Percentiles rank a stretch among this genome's conserved stretches.
Conservation (phyloP, 352 stramenopile genomes). For the Globisporangium polare region DNA sequence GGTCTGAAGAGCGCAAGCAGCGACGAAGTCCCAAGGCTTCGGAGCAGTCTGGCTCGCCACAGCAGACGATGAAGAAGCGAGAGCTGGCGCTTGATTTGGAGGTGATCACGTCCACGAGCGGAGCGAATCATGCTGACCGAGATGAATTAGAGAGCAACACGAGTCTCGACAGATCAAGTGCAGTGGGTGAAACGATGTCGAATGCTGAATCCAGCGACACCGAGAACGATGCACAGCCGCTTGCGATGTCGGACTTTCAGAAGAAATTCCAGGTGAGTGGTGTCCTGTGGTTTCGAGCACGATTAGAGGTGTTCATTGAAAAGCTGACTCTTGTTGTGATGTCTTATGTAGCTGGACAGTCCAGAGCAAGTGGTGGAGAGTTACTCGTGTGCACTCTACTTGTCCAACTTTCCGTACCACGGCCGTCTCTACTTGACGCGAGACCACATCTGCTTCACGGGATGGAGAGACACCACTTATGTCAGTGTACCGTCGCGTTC, state of each 20-base stretch:
- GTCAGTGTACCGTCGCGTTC: constrained; percentile 29
- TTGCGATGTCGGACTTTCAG: constrained; percentile 69
- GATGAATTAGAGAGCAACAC: neutral
- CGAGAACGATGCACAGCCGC: constrained; percentile 35
- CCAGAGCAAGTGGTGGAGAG: constrained; percentile 82
- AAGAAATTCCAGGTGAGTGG: constrained; percentile 74
- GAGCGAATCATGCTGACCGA: neutral
- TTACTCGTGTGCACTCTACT: constrained; percentile 76
- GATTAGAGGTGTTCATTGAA: no score
- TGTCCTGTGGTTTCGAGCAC: neutral
- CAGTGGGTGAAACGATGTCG: constrained; percentile 8
- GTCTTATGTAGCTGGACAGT: constrained; percentile 35
- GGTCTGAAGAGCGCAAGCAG: constrained; percentile 12
- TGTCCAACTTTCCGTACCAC: constrained; percentile 81
- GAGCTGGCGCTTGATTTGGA: constrained; percentile 12
- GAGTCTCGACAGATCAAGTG: constrained; percentile 4
- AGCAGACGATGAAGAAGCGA: constrained; percentile 3
- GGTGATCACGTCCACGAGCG: constrained; percentile 3
- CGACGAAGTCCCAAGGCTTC: constrained; percentile 9
- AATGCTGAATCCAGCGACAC: constrained; percentile 13
- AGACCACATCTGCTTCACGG: constrained; percentile 74
- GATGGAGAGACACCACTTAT: constrained; percentile 79
- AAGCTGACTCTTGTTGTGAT: constrained; percentile 2
- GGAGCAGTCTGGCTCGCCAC: constrained; percentile 3
- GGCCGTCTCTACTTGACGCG: constrained; percentile 75